Conservation (phyloP, 352 stramenopile species). For the Phytopythium vexans region DNA sequence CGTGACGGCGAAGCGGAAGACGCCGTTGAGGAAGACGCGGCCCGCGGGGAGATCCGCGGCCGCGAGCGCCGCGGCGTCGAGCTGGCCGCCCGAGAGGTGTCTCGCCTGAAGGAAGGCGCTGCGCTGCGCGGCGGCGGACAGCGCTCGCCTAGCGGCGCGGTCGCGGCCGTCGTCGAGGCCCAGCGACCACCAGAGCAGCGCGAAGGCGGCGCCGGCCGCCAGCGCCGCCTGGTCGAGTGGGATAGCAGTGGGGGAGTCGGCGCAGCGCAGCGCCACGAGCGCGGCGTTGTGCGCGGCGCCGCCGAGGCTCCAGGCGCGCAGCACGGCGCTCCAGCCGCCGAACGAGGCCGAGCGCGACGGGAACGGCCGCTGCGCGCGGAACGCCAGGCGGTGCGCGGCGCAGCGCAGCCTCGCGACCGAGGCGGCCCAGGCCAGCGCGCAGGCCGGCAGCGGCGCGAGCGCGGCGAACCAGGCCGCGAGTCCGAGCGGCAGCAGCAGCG, state of each 20-base stretch:
- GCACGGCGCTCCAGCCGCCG: constrained; percentile 58
- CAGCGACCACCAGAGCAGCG: constrained; percentile 19
- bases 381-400: constrained; percentile 64
- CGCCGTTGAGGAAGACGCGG: constrained; percentile 70
- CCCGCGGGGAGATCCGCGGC: constrained; percentile 24
- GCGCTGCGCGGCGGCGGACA: constrained; percentile 13
- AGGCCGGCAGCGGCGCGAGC: constrained; percentile 29
- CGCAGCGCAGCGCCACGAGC: constrained; percentile 10
- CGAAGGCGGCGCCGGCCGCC: constrained; percentile 36
- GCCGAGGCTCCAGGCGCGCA: constrained; percentile 47
- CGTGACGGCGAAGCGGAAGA: constrained; percentile 64
- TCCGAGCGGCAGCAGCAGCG: constrained; percentile 57
- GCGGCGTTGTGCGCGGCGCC: constrained; percentile 54
- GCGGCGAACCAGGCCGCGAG: constrained; percentile 67
- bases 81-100: constrained; percentile 42
- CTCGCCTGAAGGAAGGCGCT: constrained; percentile 54
- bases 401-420: constrained; percentile 57
- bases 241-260: neutral
- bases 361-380: constrained; percentile 61
- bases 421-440: constrained; percentile 46
- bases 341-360: constrained; percentile 41
- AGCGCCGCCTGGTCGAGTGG: constrained; percentile 4
- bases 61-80: constrained; percentile 19
- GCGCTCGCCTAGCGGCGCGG: constrained; percentile 18
- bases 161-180: constrained; percentile 38